Evolutionary conservation across 768 basidiomycete species (phyloP).

Genomic region (Naganishia vishniacii): DNA sequence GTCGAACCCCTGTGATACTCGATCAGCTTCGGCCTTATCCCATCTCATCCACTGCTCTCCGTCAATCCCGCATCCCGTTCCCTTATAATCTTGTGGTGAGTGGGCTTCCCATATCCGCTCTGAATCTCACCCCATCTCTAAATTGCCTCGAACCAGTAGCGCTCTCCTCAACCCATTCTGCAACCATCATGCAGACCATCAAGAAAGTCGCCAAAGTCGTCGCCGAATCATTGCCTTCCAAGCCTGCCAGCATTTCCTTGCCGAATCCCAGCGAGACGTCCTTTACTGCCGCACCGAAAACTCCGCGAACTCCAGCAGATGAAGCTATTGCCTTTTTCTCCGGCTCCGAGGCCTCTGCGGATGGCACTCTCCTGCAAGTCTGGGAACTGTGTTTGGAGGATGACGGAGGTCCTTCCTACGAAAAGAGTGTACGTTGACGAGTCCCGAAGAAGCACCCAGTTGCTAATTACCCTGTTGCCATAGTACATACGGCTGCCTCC

Average conservation of each 20-base stretch:
- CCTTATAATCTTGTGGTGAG: too few species aligned
- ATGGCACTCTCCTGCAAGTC: conserved; percentile 56
- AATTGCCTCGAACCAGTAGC: too few species aligned
- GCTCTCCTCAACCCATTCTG: neutral
- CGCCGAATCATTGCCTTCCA: conserved; percentile 13
- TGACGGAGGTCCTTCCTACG: conserved; percentile 83
- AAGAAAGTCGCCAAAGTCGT: conserved; percentile 26
- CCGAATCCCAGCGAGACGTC: conserved; percentile 9
- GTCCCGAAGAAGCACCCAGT: too few species aligned
- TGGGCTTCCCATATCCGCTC: too few species aligned
- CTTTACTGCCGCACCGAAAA: conserved; percentile 32
- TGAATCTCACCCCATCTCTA: too few species aligned
- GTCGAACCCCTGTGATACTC: too few species aligned
- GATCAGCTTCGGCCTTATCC: too few species aligned
- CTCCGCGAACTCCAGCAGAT: conserved; percentile 85
- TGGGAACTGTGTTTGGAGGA: conserved; percentile 80
- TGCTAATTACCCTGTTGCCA: too few species aligned
- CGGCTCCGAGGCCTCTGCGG: conserved; percentile 50
- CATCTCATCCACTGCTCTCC: too few species aligned
- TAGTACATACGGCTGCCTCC: conserved; percentile 96
- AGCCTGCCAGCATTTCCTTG: conserved; percentile 18
- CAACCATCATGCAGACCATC: conserved; percentile 3
- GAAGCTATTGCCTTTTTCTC: conserved; percentile 86
- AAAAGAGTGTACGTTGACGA: conserved; percentile 69
- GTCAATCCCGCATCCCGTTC: too few species aligned